These are phyloP conservation scores for Cladosporium sp. DNA, from an alignment of 2,329 filamentous ascomycete species.

Conservation along the genomic window DNA sequence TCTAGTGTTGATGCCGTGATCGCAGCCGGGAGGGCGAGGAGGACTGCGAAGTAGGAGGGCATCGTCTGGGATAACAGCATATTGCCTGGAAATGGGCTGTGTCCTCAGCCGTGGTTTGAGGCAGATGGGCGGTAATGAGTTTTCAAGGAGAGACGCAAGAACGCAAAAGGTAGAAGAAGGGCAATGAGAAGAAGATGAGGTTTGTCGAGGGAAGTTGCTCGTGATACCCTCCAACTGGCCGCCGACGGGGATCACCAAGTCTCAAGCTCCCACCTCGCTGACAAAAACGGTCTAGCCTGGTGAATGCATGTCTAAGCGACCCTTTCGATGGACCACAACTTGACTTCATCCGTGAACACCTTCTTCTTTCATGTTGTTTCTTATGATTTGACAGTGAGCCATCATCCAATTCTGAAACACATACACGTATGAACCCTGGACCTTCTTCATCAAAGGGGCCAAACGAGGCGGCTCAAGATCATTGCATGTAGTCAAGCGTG, in stretches of 20 bases:
- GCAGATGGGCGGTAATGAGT: not conserved
- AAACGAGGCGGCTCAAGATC: no score
- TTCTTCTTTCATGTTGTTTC: no score
- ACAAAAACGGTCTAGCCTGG: not conserved
- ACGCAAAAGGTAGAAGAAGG: constrained; percentile 2
- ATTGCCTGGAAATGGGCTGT: not conserved
- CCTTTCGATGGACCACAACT: no score
- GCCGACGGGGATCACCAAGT: constrained; percentile 8
- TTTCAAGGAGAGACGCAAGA: not conserved
- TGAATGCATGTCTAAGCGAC: no score
- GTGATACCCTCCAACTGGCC: constrained; percentile 2
- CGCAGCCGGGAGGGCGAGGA: constrained; percentile 30
- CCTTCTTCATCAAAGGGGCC: no score
- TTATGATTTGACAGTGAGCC: no score
- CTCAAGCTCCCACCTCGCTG: not conserved
- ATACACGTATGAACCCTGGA: no score
- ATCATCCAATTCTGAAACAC: no score
- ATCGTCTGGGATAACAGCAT: constrained; percentile 14
- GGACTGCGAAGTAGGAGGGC: constrained; percentile 18
- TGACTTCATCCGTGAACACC: no score
- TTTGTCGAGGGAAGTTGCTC: constrained; percentile 3
- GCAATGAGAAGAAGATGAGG: constrained; percentile 3
- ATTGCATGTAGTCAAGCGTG: no score
- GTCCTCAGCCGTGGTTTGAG: not conserved
- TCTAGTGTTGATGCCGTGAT: constrained; percentile 49